Conservation (phyloP, 2,329 filamentous ascomycete genomes). For the Paramyrothecium sp. region DNA sequence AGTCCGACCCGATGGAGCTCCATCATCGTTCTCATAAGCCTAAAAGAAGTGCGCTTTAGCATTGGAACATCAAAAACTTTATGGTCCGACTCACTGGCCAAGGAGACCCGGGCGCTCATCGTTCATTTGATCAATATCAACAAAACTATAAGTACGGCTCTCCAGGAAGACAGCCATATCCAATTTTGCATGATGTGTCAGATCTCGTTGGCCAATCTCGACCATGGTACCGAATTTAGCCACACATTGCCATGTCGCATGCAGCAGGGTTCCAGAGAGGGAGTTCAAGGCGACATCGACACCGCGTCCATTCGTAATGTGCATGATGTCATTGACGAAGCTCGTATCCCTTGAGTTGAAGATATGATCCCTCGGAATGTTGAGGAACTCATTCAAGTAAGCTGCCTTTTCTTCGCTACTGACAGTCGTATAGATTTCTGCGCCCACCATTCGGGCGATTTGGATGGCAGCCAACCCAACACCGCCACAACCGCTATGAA, state of each 20-base stretch:
- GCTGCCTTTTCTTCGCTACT: constrained; percentile 29
- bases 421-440: constrained; percentile 35
- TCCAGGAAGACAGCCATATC: constrained; percentile 41
- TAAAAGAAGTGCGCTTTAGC: background rate
- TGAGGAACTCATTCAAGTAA: constrained; percentile 22
- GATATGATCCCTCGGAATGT: constrained; percentile 24
- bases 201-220: constrained; percentile 34
- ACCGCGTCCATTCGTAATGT: constrained; percentile 19
- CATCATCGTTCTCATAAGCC: background rate
- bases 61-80: background rate
- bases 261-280: constrained; percentile 23
- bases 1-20: background rate
- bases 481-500: constrained; percentile 31
- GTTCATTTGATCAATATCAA: background rate
- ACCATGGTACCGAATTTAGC: constrained; percentile 31
- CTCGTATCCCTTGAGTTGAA: constrained; percentile 22
- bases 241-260: constrained; percentile 31
- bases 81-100: background rate
- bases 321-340: constrained; percentile 21
- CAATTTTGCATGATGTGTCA: constrained; percentile 32
- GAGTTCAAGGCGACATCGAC: constrained; percentile 31
- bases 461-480: constrained; percentile 31
- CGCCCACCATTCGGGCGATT: constrained; percentile 24
- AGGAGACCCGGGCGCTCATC: background rate
- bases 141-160: constrained; percentile 21